Base-by-base conservation (phyloP, 352 stramenopile species). In the Ophiocytium majus region DNA sequence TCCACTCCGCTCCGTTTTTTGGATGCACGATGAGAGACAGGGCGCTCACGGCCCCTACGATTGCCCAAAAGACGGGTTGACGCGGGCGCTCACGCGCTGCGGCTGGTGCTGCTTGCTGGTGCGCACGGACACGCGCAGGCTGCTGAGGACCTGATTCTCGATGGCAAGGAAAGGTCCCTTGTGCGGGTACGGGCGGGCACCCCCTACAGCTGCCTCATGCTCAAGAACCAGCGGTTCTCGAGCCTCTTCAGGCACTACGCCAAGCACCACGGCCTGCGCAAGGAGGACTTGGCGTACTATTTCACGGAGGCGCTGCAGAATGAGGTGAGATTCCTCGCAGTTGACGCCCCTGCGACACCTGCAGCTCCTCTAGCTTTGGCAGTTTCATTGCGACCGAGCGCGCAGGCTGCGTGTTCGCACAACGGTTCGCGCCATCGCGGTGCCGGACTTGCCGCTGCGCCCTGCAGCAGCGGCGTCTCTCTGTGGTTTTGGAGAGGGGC, bases 191-290 rank as follows among this genome's bases (percentile, higher is more conserved):
- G 81, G 32, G 85, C 85, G 5, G 81, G 79, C 31, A 86, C 85
- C 9, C 85, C 76, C 14, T 88, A 88, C 23, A 88, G 79, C 81
- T 99, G 96, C 86, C 91, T 98, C 76, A 99, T 99, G 96, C 93
- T 98, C 79, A 98, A 98, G 91, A 98, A 95, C 28, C 96, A 99
- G 91, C 93, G 95, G 31, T 99, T 99, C 89, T 98, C 95, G 36
- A 97, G 93, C 81, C 93, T 98, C n/a, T 98, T 99, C 86, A 95
- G 96, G 76, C 96, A 99, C 91, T 99, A 99, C 90, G 97, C 95
- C 89, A 99, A 99, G 90, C 97, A 98, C 91, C 96, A 99, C 90
- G 96, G 96, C 0, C 86, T 99, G 57, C 91, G 95, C 10, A 97
- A 97, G 86, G 96, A 99, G 82, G 94, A 96, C 83, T 91, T 99